phyloP scores from a whole-genome alignment of 352 stramenopile genomes.

The Pseudoperonospora humuli region DNA sequence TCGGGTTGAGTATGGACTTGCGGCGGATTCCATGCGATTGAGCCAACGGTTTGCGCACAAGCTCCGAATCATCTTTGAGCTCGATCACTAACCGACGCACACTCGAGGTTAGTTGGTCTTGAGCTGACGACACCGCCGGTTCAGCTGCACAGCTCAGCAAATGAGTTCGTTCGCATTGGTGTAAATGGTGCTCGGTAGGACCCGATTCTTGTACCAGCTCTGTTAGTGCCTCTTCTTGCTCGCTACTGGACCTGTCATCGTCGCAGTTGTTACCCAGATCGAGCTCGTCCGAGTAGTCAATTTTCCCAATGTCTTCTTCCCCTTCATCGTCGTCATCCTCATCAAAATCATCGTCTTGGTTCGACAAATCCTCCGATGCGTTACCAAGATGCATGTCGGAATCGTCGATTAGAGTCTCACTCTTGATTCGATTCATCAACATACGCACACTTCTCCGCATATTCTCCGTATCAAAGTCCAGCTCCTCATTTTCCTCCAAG shows the following conservation, averaged over 20 bases:
- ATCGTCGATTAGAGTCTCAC: conserved; percentile 27
- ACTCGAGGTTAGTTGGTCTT: conserved; percentile 62
- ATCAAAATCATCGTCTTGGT: conserved; percentile 31
- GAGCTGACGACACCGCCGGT: conserved; percentile 25
- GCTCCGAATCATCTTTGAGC: conserved; percentile 62
- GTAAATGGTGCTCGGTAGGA: conserved; percentile 9
- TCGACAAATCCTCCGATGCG: conserved; percentile 17
- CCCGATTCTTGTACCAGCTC: conserved; percentile 15
- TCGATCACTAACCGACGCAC: conserved; percentile 70
- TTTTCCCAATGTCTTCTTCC: conserved; percentile 7
- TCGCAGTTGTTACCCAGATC: conserved; percentile 11
- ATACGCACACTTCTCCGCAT: conserved; percentile 38
- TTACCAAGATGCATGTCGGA: conserved; percentile 1
- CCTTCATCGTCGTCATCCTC: conserved; percentile 5
- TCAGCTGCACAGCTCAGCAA: conserved; percentile 28
- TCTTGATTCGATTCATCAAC: conserved; percentile 47
- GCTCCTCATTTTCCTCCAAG: conserved; percentile 8
- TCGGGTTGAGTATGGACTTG: conserved; percentile 7
- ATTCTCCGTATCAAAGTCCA: conserved; percentile 40
- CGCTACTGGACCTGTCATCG: conserved; percentile 3
- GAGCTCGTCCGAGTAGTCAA: conserved; percentile 8
- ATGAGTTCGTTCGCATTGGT: conserved; percentile 13
- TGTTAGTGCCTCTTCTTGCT: conserved; percentile 8
- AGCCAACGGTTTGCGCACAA: conserved; percentile 13
- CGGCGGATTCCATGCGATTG: conserved; percentile 17